A percentile compares a stretch with the other conserved stretches of the same genome.
These are phyloP conservation scores for Colletotrichum gigasporum DNA, from an alignment of 2,329 filamentous ascomycete genomes.

Conservation along the genomic window DNA sequence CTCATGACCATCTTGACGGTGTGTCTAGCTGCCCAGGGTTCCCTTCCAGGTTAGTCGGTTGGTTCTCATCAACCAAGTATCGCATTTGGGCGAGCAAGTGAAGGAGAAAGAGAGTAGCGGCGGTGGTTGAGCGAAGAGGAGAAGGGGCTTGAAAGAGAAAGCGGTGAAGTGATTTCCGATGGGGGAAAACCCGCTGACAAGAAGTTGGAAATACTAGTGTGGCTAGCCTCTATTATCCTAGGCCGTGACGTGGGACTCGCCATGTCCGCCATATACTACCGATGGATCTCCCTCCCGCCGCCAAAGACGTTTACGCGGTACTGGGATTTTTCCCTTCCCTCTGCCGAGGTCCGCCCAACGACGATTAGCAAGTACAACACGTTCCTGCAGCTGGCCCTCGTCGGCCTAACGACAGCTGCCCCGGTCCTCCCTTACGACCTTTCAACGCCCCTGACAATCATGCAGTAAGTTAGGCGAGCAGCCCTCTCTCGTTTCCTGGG, in stretches of 20 bases:
- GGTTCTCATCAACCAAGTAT: no score
- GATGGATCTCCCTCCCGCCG: conserved; percentile 91
- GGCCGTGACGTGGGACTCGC: conserved; percentile 86
- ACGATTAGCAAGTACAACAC: conserved; percentile 94
- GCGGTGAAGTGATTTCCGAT: background rate
- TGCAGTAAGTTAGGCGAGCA: conserved; percentile 65
- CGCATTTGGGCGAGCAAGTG: no score
- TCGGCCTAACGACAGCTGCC: conserved; percentile 84
- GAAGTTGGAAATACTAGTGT: conserved; percentile 61
- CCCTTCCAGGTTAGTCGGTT: conserved; percentile 73
- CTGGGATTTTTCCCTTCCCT: conserved; percentile 96
- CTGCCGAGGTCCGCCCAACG: conserved; percentile 84
- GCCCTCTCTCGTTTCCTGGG: no score
- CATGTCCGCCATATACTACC: conserved; percentile 91
- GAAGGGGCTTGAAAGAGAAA: background rate
- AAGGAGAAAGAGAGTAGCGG: background rate
- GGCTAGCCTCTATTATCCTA: conserved; percentile 89
- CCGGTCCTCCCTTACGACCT: conserved; percentile 75
- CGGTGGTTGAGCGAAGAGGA: no score
- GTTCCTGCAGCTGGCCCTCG: conserved; percentile 85
- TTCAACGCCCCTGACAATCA: conserved; percentile 62
- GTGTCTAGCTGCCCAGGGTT: conserved; percentile 83
- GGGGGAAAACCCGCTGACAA: no score
- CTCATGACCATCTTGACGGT: conserved; percentile 95
- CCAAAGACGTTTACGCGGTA: conserved; percentile 93